A percentile compares a stretch with the other conserved stretches of the same genome.
Conservation (phyloP, 345 rosid species). For the Eucalyptus grandis region DNA sequence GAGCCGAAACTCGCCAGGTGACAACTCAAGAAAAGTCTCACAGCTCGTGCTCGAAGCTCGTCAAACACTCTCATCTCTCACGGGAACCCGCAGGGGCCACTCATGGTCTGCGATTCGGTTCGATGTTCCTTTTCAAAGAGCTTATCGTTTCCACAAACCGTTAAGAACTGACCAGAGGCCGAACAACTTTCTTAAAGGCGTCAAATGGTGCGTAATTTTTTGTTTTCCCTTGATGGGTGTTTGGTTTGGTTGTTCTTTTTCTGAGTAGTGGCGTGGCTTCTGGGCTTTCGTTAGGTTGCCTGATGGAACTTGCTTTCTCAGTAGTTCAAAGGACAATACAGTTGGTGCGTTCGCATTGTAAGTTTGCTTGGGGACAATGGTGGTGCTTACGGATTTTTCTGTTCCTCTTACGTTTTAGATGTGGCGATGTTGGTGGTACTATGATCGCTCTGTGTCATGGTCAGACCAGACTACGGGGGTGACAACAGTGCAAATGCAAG, state of each 20-base stretch:
- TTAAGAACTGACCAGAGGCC: slow-evolving; percentile 43
- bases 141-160: slow-evolving; percentile 56
- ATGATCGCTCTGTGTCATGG: neutral
- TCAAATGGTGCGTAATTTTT: slow-evolving; percentile 42
- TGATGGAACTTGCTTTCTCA: slow-evolving; percentile 77
- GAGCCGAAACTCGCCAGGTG: neutral
- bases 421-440: neutral
- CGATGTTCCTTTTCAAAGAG: slow-evolving; percentile 55
- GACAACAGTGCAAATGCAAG: neutral
- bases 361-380: neutral
- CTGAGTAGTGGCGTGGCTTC: neutral
- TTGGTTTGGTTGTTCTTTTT: neutral
- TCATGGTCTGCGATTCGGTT: slow-evolving; percentile 48
- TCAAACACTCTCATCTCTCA: too few relatives aligned
- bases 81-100: neutral
- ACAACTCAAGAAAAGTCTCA: neutral
- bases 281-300: slow-evolving; percentile 54
- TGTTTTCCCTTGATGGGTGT: neutral
- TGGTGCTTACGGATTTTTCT: neutral
- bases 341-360: slow-evolving; percentile 61
- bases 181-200: slow-evolving; percentile 86
- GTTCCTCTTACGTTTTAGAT: neutral
- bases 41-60: neutral
- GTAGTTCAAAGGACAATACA: slow-evolving; percentile 68
- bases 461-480: slow-evolving; percentile 39